Evolutionary conservation across 2,329 filamentous ascomycete species (phyloP).

Genomic region (Tolypocladium nubicola): DNA sequence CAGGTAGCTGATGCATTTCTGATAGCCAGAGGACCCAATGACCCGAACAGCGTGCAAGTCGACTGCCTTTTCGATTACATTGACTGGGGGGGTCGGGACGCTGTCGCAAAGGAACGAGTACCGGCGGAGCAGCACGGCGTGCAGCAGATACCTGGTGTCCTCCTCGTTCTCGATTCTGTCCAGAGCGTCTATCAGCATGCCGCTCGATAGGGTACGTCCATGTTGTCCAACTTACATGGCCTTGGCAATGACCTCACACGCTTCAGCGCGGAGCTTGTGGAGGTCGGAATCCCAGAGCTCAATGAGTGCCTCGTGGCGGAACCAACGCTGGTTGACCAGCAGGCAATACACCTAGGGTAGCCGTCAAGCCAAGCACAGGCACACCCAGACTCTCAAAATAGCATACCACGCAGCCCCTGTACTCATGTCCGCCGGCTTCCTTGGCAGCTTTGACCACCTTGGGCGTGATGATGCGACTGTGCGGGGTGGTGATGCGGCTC

Average conservation of each 20-base stretch:
- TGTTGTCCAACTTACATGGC: constrained; percentile 34
- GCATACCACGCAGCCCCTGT: constrained; percentile 61
- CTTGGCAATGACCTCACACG: constrained; percentile 91
- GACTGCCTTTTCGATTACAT: constrained; percentile 87
- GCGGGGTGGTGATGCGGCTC: constrained; percentile 61
- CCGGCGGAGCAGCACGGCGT: constrained; percentile 73
- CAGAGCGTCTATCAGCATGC: neutral
- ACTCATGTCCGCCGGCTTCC: constrained; percentile 66
- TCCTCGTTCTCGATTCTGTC: constrained; percentile 75
- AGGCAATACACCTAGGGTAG: constrained; percentile 56
- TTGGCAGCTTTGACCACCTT: constrained; percentile 72
- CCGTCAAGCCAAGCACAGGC: neutral
- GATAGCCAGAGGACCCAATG: constrained; percentile 88
- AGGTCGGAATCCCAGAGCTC: constrained; percentile 93
- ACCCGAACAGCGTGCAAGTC: constrained; percentile 83
- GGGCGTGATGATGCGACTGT: constrained; percentile 75
- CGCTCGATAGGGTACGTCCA: neutral
- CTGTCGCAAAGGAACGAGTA: constrained; percentile 73
- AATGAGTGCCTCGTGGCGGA: constrained; percentile 62
- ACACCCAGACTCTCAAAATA: neutral
- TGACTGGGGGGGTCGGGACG: constrained; percentile 62
- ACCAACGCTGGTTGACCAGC: constrained; percentile 62
- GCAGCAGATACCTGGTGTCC: constrained; percentile 66
- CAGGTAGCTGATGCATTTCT: constrained; percentile 86
- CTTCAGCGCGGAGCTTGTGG: constrained; percentile 65